Evolutionary conservation across 192 early-diverging fungal genomes (phyloP), one percentile per base, ranked within the genome.

Genomic region (Coemansia sp.): DNA sequence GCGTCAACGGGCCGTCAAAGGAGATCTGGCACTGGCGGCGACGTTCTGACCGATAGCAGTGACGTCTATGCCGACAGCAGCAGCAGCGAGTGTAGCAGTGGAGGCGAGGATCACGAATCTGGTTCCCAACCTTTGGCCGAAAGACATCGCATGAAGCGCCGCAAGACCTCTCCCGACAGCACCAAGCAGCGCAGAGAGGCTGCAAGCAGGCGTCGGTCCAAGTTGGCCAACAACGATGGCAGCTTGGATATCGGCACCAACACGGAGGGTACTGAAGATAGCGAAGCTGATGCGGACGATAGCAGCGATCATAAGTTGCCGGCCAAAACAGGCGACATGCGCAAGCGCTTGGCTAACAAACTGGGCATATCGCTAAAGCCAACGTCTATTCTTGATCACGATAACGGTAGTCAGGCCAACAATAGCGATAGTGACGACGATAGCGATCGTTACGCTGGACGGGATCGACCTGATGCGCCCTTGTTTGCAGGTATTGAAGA

Each of bases 121-220:
- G 27, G 64, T 24, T 29, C 62, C 31, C 49, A 39, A 43, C 0
- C 64, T n/a, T 20, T 52, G 10, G 24, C 60, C 5, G 57, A 38
- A 43, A 58, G 49, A 31, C 69, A 74, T 47, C 72, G 73, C 10
- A 74, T 71, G 64, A 82, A 81, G 64, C 68, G 76, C 22, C 62
- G 70, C 58, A 50, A 20, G 50, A 68, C 65, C 24, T 74, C 69
- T 27, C 61, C 60, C 16, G 36, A 69, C 65, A 61, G 43, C 29
- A 39, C 47, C 64, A 55, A 53, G 62, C 65, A 58, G 20, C 49
- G 57, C 57, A 31, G 31, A 60, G 57, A 60, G 16, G 57, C 31
- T 18, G 31, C 36, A n/a, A 34, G 63, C 24, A 52, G 62, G 7
- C 61, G 38, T 38, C 39, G 67, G 16, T 75, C 76, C 15, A 70